A percentile compares a stretch with the other conserved stretches of the same genome.
Conservation (phyloP, 192 early-diverging fungal species). For the Coemansia umbellata region DNA sequence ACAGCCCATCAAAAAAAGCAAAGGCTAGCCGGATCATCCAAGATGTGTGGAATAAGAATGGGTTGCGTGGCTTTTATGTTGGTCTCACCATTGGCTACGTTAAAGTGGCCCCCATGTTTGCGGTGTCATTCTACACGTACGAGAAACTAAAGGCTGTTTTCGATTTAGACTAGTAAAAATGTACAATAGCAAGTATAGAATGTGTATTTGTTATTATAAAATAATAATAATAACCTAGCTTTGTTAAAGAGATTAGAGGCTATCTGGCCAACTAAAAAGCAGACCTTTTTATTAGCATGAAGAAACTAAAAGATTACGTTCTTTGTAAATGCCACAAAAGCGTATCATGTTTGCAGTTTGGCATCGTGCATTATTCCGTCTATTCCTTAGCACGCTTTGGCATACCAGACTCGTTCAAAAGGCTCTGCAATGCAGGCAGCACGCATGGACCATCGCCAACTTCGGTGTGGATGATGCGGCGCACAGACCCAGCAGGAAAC, state of each 20-base stretch:
- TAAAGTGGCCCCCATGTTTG: constrained; percentile 93
- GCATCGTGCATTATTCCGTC: no score
- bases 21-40: constrained; percentile 58
- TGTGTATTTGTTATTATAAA: no score
- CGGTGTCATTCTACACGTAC: constrained; percentile 83
- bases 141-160: constrained; percentile 53
- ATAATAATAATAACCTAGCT: no score
- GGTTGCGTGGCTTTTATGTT: constrained; percentile 87
- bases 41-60: constrained; percentile 62
- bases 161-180: constrained; percentile 41
- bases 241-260: no score
- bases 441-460: constrained; percentile 93
- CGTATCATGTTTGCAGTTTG: no score
- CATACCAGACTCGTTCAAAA: constrained; percentile 40
- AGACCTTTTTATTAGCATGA: no score
- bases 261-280: no score
- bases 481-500: constrained; percentile 68
- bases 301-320: no score
- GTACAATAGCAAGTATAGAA: no score
- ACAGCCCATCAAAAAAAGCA: constrained; percentile 51
- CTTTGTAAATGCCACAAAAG: no score
- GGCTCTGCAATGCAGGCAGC: constrained; percentile 31
- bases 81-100: constrained; percentile 96
- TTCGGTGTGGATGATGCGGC: constrained; percentile 84
- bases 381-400: constrained; percentile 33